Base-by-base conservation (phyloP, 73 alveolate species). In the Uronychia setigera region DNA sequence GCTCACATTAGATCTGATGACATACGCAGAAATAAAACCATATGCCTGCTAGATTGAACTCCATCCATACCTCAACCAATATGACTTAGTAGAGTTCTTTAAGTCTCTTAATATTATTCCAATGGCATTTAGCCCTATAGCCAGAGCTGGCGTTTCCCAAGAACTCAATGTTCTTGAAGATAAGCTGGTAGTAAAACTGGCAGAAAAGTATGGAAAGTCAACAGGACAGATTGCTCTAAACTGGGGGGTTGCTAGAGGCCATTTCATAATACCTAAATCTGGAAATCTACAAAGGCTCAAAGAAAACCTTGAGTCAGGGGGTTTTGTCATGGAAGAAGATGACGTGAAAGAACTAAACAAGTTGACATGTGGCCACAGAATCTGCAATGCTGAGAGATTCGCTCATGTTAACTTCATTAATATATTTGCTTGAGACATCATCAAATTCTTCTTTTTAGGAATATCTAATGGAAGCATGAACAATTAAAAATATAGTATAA, bases 1-100 rank as follows among this genome's bases (percentile, higher is more conserved):
- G 58, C 76, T 83, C 82, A 34, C 91, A 59, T 83, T 84, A 26
- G 96, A 93, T 84, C 26, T 95, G 75, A 82, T 90, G 35, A 86
- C 97, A 9, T 87, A 84, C 67, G 88, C 91, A 58, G 86, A 87
- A 79, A 91, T 93, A 32, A 91, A 85, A 80, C 98, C 97, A 26
- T 82, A 85, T 79, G 79, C 84, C 81, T 85, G 89, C 60, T 94
- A 95, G 75, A 76, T 87, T 31, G 96, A 92, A 82, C 78, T 87
- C 34, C 92, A 92, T 80, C 96, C 96, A 1, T 87, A 88, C 76
- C 60, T 33, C 32, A 74, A 31, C 30, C 94, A 92, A 85, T 31
- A 76, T 19, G 93, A 87, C 26, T 86, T 95, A 74, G 87, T 90
- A 58, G 84, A 87, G 57, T 95, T 59, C 91, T 80, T 92, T 34